Evolutionary conservation across 768 basidiomycete genomes (phyloP).

Genomic region (Kwoniella dejecticola): DNA sequence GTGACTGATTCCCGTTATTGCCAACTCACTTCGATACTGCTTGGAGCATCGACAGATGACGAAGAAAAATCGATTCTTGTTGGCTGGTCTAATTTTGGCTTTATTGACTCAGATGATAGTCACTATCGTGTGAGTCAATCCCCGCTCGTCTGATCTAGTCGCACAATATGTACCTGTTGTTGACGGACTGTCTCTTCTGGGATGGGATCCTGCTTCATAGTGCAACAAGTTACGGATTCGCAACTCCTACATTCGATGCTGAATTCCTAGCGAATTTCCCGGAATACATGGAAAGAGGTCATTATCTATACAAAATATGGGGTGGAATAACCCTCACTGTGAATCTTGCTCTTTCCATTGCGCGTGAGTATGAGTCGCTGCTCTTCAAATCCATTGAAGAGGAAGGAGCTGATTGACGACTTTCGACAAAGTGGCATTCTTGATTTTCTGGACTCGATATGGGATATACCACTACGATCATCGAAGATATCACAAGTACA

Average conservation of each 20-base stretch:
- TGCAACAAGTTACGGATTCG: neutral
- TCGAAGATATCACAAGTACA: neutral
- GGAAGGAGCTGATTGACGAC: neutral
- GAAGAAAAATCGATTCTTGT: neutral
- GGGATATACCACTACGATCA: conserved; percentile 11
- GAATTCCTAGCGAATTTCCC: neutral
- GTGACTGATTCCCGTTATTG: too few relatives aligned
- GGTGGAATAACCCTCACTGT: neutral
- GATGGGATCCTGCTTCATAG: neutral
- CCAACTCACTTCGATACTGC: too few relatives aligned
- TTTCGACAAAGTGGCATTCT: neutral
- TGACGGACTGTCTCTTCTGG: too few relatives aligned
- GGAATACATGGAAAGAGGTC: neutral
- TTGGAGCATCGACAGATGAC: neutral
- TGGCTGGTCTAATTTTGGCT: neutral
- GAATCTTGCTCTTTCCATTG: neutral
- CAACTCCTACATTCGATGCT: neutral
- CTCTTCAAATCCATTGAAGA: neutral
- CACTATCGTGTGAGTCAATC: neutral
- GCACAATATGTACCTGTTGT: too few relatives aligned
- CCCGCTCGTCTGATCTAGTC: neutral
- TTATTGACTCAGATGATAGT: neutral
- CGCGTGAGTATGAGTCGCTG: neutral
- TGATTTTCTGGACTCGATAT: neutral
- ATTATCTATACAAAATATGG: conserved; percentile 1